Evolutionary conservation across 2,329 filamentous ascomycete species (phyloP).

Genomic region (Scedosporium aurantiacum): DNA sequence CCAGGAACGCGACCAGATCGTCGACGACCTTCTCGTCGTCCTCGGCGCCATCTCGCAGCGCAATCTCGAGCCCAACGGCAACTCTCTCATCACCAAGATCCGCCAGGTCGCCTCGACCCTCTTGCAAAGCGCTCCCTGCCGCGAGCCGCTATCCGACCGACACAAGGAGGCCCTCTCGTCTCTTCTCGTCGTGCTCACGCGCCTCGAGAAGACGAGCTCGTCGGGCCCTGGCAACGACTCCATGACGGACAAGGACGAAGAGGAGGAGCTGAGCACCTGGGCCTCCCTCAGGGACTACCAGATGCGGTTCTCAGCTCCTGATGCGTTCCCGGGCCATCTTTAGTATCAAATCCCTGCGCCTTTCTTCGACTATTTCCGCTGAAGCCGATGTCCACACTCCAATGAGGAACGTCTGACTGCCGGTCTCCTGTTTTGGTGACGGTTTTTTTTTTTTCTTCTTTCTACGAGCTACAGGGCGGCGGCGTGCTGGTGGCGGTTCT

Average conservation of each 20-base stretch:
- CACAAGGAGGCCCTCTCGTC: slow-evolving; percentile 61
- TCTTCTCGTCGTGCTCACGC: slow-evolving; percentile 64
- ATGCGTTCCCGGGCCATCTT: slow-evolving; percentile 33
- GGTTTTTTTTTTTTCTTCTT: not conserved
- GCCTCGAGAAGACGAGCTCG: slow-evolving; percentile 54
- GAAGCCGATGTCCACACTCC: not conserved
- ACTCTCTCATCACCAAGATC: slow-evolving; percentile 68
- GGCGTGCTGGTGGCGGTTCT: too few relatives aligned
- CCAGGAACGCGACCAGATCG: slow-evolving; percentile 68
- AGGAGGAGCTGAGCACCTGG: slow-evolving; percentile 68
- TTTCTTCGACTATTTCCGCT: not conserved
- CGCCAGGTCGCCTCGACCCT: slow-evolving; percentile 74
- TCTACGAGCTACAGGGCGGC: too few relatives aligned
- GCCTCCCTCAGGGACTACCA: slow-evolving; percentile 71
- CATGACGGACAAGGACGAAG: slow-evolving; percentile 52
- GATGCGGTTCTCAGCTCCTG: slow-evolving; percentile 55
- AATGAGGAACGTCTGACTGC: not conserved
- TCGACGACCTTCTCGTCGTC: slow-evolving; percentile 66
- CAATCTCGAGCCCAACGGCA: slow-evolving; percentile 65
- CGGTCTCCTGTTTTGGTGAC: not conserved
- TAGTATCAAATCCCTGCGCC: not conserved
- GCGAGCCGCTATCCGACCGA: slow-evolving; percentile 33
- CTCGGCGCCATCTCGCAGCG: slow-evolving; percentile 69
- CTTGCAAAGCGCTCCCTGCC: slow-evolving; percentile 4
- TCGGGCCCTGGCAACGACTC: slow-evolving; percentile 19